A percentile compares a stretch with the other conserved stretches of the same genome.
These are phyloP conservation scores for Leishmania tropica DNA, from an alignment of 208 protist species.

Conservation along the genomic window DNA sequence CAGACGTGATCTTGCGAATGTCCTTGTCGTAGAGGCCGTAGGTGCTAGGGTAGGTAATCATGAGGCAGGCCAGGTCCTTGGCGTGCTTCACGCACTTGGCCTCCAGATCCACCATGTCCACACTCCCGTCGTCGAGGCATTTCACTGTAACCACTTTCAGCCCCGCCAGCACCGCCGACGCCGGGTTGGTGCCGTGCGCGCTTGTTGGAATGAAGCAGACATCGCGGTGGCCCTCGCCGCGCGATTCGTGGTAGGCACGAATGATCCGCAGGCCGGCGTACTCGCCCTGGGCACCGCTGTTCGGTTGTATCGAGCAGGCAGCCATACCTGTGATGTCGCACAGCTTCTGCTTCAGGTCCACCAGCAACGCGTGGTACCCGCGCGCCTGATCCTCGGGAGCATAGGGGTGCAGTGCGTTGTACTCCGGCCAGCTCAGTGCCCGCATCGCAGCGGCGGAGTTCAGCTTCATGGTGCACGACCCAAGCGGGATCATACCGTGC, in stretches of 20 bases:
- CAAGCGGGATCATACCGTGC: constrained; percentile 97
- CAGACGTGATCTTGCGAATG: constrained; percentile 85
- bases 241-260: constrained; percentile 79
- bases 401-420: constrained; percentile 96
- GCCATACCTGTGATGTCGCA: constrained; percentile 96
- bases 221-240: constrained; percentile 88
- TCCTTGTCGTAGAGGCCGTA: constrained; percentile 97
- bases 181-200: constrained; percentile 99
- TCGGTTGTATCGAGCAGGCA: constrained; percentile 96
- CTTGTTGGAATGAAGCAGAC: constrained; percentile 97
- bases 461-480: constrained; percentile 99
- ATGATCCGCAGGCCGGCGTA: constrained; percentile 95
- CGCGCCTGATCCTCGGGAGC: constrained; percentile 91
- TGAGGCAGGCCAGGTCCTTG: constrained; percentile 94
- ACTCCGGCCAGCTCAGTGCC: constrained; percentile 95
- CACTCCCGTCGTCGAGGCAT: constrained; percentile 89
- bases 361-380: constrained; percentile 82
- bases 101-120: constrained; percentile 94
- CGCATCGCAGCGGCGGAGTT: constrained; percentile 97
- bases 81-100: constrained; percentile 91
- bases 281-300: constrained; percentile 97
- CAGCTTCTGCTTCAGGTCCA: constrained; percentile 87
- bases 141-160: constrained; percentile 94
- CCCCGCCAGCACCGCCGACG: constrained; percentile 94
- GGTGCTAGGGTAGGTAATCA: constrained; percentile 99